A percentile compares a stretch with the other conserved stretches of the same genome.
phyloP scores from a whole-genome alignment of 2,329 filamentous ascomycete genomes.

The Cadophora sp. region DNA sequence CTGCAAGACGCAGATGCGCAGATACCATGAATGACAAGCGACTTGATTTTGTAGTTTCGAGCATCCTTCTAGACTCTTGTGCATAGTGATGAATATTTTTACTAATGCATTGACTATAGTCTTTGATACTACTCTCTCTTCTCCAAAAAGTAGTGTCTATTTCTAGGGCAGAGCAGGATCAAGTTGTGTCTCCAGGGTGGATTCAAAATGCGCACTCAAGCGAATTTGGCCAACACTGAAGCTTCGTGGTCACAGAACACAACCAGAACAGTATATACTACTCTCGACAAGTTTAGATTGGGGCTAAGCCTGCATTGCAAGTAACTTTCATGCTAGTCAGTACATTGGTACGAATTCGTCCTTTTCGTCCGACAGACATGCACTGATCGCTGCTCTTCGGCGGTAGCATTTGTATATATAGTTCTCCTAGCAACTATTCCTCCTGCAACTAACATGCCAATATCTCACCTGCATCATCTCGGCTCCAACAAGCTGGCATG shows the following conservation, averaged over 20 bases:
- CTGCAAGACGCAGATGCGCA: slow-evolving; percentile 10
- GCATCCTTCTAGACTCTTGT: too few relatives aligned
- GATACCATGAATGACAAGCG: slow-evolving; percentile 20
- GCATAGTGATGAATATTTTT: too few relatives aligned
- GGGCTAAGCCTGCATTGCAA: neutral
- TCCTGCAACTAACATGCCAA: slow-evolving; percentile 19
- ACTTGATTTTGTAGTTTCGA: neutral
- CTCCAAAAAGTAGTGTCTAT: neutral
- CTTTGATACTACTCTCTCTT: too few relatives aligned
- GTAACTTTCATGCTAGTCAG: neutral
- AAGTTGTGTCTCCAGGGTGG: neutral
- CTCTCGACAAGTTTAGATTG: neutral
- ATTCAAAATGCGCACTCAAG: neutral
- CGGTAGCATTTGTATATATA: slow-evolving; percentile 23
- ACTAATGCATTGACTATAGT: too few relatives aligned
- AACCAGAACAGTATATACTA: neutral
- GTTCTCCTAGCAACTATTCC: slow-evolving; percentile 12
- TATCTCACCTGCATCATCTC: slow-evolving; percentile 23
- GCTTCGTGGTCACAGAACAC: too few relatives aligned
- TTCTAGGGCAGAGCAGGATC: neutral
- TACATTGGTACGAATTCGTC: neutral
- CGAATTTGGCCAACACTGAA: neutral
- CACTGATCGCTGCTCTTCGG: neutral
- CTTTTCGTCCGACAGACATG: neutral
- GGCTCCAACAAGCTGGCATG: neutral